A percentile compares a stretch with the other conserved stretches of the same genome.
phyloP scores from a whole-genome alignment of 768 basidiomycete species.

The Termitomyces sp. region DNA sequence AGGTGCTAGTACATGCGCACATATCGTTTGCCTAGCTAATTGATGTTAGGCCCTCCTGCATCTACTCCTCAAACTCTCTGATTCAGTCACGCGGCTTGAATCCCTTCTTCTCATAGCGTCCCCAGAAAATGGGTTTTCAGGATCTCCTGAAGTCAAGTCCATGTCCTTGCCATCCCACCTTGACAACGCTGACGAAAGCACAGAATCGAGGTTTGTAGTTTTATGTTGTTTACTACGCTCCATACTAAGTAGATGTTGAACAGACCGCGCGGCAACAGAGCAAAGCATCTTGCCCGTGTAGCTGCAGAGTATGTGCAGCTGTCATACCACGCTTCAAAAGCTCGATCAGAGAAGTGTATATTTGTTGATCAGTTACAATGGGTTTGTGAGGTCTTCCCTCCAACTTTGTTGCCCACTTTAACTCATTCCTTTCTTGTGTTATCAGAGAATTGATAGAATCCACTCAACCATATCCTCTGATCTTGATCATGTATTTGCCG shows the following conservation, averaged over 20 bases:
- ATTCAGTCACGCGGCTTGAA: conserved; percentile 85
- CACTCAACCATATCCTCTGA: conserved; percentile 81
- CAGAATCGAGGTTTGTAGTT: conserved; percentile 6
- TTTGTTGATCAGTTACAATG: conserved; percentile 83
- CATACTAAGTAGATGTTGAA: not conserved
- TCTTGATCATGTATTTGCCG: conserved; percentile 75
- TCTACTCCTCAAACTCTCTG: conserved; percentile 86
- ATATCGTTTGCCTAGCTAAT: conserved; percentile 1
- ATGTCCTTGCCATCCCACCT: conserved; percentile 28
- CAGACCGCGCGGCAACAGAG: conserved; percentile 57
- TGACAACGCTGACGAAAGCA: conserved; percentile 41
- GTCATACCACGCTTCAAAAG: conserved; percentile 84
- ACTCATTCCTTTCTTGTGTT: conserved; percentile 4
- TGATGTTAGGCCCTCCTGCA: conserved; percentile 67
- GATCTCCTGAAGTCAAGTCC: conserved; percentile 25
- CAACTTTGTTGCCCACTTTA: not conserved
- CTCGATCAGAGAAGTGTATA: conserved; percentile 65
- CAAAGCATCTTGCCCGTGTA: conserved; percentile 78
- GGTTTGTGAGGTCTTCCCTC: conserved; percentile 43
- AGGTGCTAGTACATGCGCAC: conserved; percentile 37
- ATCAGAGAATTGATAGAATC: conserved; percentile 74
- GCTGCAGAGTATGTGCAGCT: conserved; percentile 91
- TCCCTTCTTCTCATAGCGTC: conserved; percentile 69
- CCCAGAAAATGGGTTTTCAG: conserved; percentile 35
- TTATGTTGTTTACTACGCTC: not conserved